Base-by-base conservation (phyloP, 768 basidiomycete species). In the Amanita brunnescens region DNA sequence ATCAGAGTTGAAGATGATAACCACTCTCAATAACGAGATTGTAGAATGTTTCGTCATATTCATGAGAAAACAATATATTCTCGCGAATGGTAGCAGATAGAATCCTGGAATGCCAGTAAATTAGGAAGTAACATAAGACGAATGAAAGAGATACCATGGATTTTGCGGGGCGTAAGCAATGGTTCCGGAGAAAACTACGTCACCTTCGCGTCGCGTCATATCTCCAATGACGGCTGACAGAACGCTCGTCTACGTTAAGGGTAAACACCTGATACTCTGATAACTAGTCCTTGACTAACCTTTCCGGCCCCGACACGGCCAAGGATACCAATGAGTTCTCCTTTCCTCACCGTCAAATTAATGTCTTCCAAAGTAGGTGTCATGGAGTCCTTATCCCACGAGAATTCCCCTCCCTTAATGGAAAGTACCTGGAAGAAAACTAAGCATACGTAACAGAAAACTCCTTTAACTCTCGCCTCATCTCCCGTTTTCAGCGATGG, bases 281-380 rank as follows among this genome's bases (percentile, higher is more conserved):
- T 13, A 32, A 10, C 33, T 16, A 30, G 20, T n/a, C n/a, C n/a
- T n/a, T n/a, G 33, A 33, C 64, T 47, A 53, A 84, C 87, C 78
- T 98, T 98, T 49, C 95, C 94, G 33, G 83, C 79, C 7, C 93
- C 94, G 18, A 97, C 93, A 18, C 89, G 83, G 13, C 95, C 95
- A n/a, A 95, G 74, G 5, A 97, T 68, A 2, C 85, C 91, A 0
- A 92, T 73, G 5, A 97, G 67, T 58, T 96, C 88, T 5, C 94
- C 93, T 62, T 91, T 94, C 47, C 74, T 77, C 1, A 87, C 80
- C 0, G 72, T 73, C 16, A 98, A 57, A 58, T 83, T 80, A 57
- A 97, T 84, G 47, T 80, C 83, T 61, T 90, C 84, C 8, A 98
- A 74, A 0, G 82, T 82, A 0, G 90, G 79, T 37, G 77, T 70